phyloP scores from a whole-genome alignment of 331 rosid species.

The Saraca asoca region DNA sequence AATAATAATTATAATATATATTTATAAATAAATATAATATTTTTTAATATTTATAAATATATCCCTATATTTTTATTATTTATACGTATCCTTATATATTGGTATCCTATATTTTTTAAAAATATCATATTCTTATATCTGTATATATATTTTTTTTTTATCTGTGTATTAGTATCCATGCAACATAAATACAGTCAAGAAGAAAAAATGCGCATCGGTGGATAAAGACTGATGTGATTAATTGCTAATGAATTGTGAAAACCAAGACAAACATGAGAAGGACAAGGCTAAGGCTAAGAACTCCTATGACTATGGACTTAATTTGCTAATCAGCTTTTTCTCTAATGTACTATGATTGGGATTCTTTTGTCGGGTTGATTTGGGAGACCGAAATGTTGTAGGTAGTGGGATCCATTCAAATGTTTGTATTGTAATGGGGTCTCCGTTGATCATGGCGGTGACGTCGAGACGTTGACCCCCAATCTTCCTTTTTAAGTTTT shows the following conservation, averaged over 20 bases:
- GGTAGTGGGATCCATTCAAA: background rate
- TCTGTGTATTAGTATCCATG: background rate
- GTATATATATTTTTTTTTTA: background rate
- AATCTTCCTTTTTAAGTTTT: background rate
- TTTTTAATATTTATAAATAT: no score
- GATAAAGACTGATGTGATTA: slow-evolving; percentile 11
- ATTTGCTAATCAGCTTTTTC: no score
- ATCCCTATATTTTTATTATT: no score
- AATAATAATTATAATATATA: no score
- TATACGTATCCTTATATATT: no score
- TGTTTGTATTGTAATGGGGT: slow-evolving; percentile 13
- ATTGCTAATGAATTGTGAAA: background rate
- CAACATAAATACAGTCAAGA: slow-evolving; percentile 13
- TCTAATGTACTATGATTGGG: background rate
- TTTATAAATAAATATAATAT: no score
- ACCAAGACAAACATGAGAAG: background rate
- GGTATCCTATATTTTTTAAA: no score
- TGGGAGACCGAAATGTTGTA: slow-evolving; percentile 4
- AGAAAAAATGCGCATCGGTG: slow-evolving; percentile 5
- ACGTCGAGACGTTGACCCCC: background rate
- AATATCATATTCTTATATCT: no score
- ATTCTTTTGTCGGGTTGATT: background rate
- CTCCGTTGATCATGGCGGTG: slow-evolving; percentile 34
- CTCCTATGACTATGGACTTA: background rate
- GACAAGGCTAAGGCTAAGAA: background rate